A percentile compares a stretch with the other conserved stretches of the same genome.
Evolutionary conservation across 1,284 basidiomycete species (phyloP).

Genomic region (Ganoderma sinense): DNA sequence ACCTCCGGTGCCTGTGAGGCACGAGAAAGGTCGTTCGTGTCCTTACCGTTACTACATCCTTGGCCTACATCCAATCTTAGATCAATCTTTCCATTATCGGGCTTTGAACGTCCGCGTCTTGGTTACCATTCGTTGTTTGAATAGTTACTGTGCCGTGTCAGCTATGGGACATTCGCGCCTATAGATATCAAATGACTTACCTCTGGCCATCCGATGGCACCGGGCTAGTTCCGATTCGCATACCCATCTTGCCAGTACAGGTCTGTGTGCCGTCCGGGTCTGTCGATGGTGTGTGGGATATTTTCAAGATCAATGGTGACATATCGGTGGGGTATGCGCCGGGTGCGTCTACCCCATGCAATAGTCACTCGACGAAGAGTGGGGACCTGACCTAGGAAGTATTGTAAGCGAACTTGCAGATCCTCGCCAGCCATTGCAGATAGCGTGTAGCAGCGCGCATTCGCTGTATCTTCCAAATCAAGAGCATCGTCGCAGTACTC

Average conservation of each 20-base stretch:
- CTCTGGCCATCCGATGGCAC: background rate
- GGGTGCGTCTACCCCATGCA: background rate
- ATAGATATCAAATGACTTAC: background rate
- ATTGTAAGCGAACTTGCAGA: background rate
- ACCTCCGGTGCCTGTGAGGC: no score
- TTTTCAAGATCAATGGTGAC: background rate
- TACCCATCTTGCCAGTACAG: background rate
- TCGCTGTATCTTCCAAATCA: background rate
- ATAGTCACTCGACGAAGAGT: background rate
- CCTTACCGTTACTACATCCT: no score
- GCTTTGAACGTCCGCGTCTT: no score
- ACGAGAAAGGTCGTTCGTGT: no score
- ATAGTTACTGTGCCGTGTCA: no score
- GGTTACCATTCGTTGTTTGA: no score
- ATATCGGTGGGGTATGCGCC: background rate
- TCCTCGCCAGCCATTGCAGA: background rate
- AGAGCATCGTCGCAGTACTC: background rate
- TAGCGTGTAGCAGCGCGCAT: background rate
- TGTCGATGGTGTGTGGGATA: background rate
- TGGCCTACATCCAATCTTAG: no score
- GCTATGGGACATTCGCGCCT: background rate
- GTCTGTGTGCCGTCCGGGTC: background rate
- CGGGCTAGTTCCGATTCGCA: background rate
- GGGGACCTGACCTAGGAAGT: background rate
- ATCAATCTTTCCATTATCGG: no score